Base-by-base conservation (phyloP, 2,329 filamentous ascomycete genomes). In the Colletotrichum lentis region DNA sequence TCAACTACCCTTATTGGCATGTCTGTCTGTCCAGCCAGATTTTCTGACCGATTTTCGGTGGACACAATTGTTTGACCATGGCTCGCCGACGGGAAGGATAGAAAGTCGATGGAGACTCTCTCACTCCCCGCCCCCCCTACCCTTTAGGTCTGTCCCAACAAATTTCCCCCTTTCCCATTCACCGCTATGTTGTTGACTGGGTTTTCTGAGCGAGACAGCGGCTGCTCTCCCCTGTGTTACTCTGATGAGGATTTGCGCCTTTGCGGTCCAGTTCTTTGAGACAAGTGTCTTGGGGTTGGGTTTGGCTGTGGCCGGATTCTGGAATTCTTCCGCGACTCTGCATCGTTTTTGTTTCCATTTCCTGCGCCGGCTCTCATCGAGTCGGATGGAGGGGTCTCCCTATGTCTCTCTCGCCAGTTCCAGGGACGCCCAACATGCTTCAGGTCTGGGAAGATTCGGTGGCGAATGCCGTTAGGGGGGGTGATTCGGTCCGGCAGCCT, bases 141-240 rank as follows among this genome's bases (percentile, higher is more conserved):
- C 7, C 37, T 39, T 39, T 18, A 27, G 8, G 35, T 54, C n/a
- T 54, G 52, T 67, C 64, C 60, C 64, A 67, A 67, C 64, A 64
- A 64, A 58, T 58, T 14, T 16, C 10, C 39, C 37, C 53, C 54
- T 67, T 64, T 61, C 20, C 44, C 39, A 27, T 60, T 63, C 59
- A 67, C 64, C 64, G 64, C 64, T 37, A 57, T 10, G 54, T 67
- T 64, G 65, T 64, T 64, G 65, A 49, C 61, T 47, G 49, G 49
- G 27, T 43, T 43, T 49, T 27, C 50, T 31, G 18, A 37, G 46
- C 53, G 62, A 66, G 64, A 67, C 64, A 64, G 14, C 7, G 24
- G 47, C 39, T 31, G 31, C 49, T 41, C 14, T 11, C 24, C 35
- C 20, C 20, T 22, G 22, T 55, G 22, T 12, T 35, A 46, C 27